Evolutionary conservation across 108 stramenopile species (phyloP).

Genomic region (Cyclotella baltica): DNA sequence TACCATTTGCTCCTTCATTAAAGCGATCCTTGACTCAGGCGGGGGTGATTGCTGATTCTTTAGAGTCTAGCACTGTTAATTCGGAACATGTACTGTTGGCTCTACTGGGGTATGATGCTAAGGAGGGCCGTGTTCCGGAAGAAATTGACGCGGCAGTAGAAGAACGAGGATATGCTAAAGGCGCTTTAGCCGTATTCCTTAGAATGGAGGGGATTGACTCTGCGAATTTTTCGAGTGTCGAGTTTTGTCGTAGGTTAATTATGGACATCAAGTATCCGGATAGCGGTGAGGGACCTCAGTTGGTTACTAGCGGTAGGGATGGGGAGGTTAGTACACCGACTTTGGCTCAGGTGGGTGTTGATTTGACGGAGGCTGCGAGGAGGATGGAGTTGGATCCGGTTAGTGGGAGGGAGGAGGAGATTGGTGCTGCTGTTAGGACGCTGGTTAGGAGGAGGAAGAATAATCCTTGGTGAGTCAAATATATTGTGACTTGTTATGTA

Average conservation of each 20-base stretch:
- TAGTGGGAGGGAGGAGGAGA: constrained; percentile 83
- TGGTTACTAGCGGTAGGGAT: constrained; percentile 60
- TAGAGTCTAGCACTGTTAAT: constrained; percentile 56
- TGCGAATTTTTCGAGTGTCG: constrained; percentile 52
- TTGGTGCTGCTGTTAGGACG: constrained; percentile 67
- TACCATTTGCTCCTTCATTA: constrained; percentile 70
- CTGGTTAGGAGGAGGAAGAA: constrained; percentile 86
- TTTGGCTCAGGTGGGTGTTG: constrained; percentile 69
- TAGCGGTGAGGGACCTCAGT: constrained; percentile 43
- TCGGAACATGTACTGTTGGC: constrained; percentile 78
- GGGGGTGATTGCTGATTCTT: constrained; percentile 62
- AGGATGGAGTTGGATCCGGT: constrained; percentile 75
- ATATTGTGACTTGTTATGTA: neutral
- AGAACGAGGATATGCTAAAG: constrained; percentile 49
- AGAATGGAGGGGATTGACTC: constrained; percentile 66
- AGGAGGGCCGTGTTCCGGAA: constrained; percentile 31
- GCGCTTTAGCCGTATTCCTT: constrained; percentile 66
- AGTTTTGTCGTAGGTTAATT: constrained; percentile 74
- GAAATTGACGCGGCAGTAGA: constrained; percentile 46
- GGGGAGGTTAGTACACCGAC: constrained; percentile 59
- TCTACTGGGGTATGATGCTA: constrained; percentile 65
- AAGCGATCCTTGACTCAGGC: constrained; percentile 63
- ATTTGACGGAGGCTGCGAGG: constrained; percentile 71
- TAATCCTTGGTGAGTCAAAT: constrained; percentile 55
- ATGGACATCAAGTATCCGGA: constrained; percentile 60